A percentile compares a stretch with the other conserved stretches of the same genome.
Conservation (phyloP, 257 asterid genomes). For the Leonotis leonurus region DNA sequence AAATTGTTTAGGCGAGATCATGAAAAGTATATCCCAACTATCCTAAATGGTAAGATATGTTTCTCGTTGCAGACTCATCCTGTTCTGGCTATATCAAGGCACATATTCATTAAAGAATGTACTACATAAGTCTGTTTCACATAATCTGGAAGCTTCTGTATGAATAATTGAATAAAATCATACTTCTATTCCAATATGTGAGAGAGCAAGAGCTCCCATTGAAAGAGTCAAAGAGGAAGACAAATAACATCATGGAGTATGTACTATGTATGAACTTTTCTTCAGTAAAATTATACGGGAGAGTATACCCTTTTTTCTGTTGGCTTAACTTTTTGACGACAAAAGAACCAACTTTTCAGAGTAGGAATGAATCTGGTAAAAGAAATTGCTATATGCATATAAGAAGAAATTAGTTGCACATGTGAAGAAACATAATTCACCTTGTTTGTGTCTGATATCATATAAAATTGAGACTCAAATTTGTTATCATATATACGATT, state of each 20-base stretch:
- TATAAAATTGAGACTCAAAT: conserved; percentile 93
- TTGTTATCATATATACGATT: conserved; percentile 92
- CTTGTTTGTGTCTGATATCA: conserved; percentile 95
- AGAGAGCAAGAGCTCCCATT: background rate
- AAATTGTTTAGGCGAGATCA: background rate
- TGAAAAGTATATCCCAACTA: background rate
- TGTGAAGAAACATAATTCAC: conserved; percentile 32
- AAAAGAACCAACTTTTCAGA: background rate
- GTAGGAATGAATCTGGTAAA: background rate
- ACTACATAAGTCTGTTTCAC: background rate
- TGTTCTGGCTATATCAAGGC: background rate
- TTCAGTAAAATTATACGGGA: background rate
- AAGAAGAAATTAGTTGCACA: background rate
- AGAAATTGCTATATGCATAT: background rate
- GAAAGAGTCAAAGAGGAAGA: background rate
- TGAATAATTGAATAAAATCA: background rate
- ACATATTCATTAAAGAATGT: background rate
- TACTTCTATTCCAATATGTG: background rate
- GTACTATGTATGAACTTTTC: background rate
- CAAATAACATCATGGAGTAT: background rate
- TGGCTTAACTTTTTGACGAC: background rate
- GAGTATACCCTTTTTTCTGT: background rate
- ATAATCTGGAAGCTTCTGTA: background rate
- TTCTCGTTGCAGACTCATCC: background rate
- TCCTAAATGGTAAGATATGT: background rate